phyloP scores from a whole-genome alignment of 2,329 filamentous ascomycete species.

The Phialocephala subalpina region DNA sequence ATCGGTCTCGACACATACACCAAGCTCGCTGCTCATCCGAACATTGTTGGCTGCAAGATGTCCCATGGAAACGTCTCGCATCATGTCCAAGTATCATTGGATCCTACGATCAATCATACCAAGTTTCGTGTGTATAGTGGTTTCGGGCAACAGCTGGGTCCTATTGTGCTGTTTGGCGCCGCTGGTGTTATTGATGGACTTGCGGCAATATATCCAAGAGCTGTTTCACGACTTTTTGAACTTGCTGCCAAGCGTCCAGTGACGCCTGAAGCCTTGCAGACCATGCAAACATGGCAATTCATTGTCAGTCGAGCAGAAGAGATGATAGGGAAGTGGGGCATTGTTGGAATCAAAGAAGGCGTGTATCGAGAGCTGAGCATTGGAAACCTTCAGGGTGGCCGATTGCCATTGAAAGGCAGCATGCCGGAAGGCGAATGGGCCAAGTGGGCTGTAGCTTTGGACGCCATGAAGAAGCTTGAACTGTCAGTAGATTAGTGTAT shows the following conservation, averaged over 20 bases:
- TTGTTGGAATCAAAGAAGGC: constrained; percentile 70
- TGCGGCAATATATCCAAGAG: constrained; percentile 67
- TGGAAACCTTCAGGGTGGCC: constrained; percentile 62
- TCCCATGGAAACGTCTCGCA: constrained; percentile 70
- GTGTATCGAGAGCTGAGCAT: constrained; percentile 62
- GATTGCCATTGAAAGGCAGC: constrained; percentile 63
- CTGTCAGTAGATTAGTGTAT: background rate
- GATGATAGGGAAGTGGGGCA: constrained; percentile 63
- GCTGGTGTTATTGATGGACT: constrained; percentile 73
- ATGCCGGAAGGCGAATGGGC: constrained; percentile 61
- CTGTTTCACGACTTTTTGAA: constrained; percentile 62
- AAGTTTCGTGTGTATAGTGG: constrained; percentile 68
- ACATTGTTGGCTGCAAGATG: constrained; percentile 73
- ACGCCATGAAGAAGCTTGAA: constrained; percentile 29
- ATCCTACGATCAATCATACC: constrained; percentile 63
- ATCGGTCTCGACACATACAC: constrained; percentile 64
- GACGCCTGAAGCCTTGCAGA: constrained; percentile 50
- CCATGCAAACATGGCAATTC: constrained; percentile 63
- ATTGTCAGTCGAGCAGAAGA: constrained; percentile 67
- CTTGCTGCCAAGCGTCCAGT: constrained; percentile 49
- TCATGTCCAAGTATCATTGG: constrained; percentile 65
- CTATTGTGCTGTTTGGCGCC: constrained; percentile 66
- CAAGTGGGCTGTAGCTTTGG: constrained; percentile 46
- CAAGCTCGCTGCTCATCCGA: constrained; percentile 63
- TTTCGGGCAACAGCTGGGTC: constrained; percentile 68